phyloP scores from a whole-genome alignment of 164 flowering plant genomes.

The Sextonia rubra region DNA sequence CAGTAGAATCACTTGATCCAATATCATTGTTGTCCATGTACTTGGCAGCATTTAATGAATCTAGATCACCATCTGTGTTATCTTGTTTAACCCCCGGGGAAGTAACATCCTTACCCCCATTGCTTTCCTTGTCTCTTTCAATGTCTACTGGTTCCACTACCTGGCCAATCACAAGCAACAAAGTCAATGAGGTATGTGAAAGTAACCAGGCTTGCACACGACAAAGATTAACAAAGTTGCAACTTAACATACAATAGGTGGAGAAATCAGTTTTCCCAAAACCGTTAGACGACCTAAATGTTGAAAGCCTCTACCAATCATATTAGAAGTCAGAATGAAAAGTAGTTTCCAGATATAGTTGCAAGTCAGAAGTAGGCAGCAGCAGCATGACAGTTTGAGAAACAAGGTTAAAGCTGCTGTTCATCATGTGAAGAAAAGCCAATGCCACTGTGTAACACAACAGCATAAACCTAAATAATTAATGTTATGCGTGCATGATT shows the following conservation, averaged over 20 bases:
- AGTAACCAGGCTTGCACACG: background rate
- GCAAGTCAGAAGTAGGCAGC: background rate
- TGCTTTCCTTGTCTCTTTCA: background rate
- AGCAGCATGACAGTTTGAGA: background rate
- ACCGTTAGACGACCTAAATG: background rate
- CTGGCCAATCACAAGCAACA: constrained; percentile 23
- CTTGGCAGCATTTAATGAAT: constrained; percentile 18
- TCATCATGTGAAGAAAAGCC: background rate
- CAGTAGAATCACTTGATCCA: constrained; percentile 14
- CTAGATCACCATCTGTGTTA: constrained; percentile 19
- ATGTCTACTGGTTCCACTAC: constrained; percentile 16
- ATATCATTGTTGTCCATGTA: constrained; percentile 20
- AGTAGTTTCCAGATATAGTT: background rate
- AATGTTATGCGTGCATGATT: background rate
- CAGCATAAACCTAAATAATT: background rate
- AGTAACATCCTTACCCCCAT: constrained; percentile 13
- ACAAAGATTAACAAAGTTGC: background rate
- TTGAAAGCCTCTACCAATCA: no score
- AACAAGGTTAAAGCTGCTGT: background rate
- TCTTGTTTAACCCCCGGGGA: constrained; percentile 24
- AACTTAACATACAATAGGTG: background rate
- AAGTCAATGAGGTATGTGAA: constrained; percentile 3
- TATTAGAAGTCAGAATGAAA: no score
- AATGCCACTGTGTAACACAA: background rate
- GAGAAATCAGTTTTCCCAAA: background rate